These are phyloP conservation scores for Cryptococcus floricola DNA, from an alignment of 1,284 basidiomycete species.

Conservation along the genomic window DNA sequence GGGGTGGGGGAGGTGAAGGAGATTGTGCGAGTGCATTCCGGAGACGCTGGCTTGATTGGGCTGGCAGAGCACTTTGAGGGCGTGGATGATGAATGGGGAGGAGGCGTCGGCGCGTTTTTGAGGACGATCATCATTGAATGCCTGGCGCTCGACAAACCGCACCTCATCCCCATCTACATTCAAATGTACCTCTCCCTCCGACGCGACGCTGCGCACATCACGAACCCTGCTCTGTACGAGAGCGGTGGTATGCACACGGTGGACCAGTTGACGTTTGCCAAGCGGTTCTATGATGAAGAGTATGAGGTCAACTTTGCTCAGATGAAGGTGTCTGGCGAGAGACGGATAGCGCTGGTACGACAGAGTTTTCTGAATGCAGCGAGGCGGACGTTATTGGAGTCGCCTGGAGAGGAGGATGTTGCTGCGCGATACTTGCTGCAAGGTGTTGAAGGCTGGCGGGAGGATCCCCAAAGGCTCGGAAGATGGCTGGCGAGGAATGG, in stretches of 20 bases:
- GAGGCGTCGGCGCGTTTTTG: conserved; percentile 54
- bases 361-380: conserved; percentile 26
- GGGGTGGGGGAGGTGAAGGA: conserved; percentile 66
- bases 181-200: conserved; percentile 50
- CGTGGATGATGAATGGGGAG: conserved; percentile 31
- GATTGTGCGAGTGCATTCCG: conserved; percentile 79
- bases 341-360: conserved; percentile 27
- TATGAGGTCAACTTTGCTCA: conserved; percentile 16
- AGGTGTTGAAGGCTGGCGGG: conserved; percentile 5
- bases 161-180: conserved; percentile 68
- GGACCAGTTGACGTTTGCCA: conserved; percentile 24
- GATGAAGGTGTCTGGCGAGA: conserved; percentile 16
- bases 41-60: conserved; percentile 67
- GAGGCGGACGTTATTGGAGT: not conserved
- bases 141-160: conserved; percentile 80
- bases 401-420: conserved; percentile 4
- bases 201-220: not conserved
- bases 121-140: conserved; percentile 79
- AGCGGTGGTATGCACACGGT: conserved; percentile 17
- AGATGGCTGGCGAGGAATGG: conserved; percentile 21
- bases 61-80: conserved; percentile 64
- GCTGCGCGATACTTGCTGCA: conserved; percentile 5
- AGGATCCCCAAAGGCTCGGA: conserved; percentile 10
- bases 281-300: conserved; percentile 27
- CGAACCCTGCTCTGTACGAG: not conserved